A percentile compares a stretch with the other conserved stretches of the same genome.
phyloP scores from a whole-genome alignment of 148 eudicot genomes.

The Gaultheria prostrata region DNA sequence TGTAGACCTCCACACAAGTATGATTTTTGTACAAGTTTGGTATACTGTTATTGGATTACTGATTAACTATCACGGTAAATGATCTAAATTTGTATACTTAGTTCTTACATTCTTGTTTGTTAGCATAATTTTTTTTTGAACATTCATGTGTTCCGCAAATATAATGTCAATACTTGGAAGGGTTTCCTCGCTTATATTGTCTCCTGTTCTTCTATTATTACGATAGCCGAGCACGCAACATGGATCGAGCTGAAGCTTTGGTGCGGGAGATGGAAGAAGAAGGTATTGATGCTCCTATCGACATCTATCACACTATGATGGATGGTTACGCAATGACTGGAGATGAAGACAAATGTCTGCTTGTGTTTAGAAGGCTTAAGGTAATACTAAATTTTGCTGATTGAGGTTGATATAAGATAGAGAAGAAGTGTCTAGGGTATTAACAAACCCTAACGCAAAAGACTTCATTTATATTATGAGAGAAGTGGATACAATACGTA shows the following conservation, averaged over 20 bases:
- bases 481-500: too few relatives aligned
- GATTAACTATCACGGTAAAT: neutral
- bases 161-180: neutral
- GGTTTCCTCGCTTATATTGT: neutral
- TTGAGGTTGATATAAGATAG: too few relatives aligned
- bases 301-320: conserved; percentile 97
- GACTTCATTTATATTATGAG: too few relatives aligned
- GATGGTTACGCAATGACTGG: conserved; percentile 93
- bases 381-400: conserved; percentile 33
- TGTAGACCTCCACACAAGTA: neutral
- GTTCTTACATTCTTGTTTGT: neutral
- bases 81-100: neutral
- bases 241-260: conserved; percentile 87
- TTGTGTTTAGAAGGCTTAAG: conserved; percentile 84
- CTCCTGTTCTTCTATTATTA: conserved; percentile 11
- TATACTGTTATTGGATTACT: neutral
- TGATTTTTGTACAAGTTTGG: neutral
- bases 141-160: neutral
- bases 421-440: too few relatives aligned
- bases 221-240: conserved; percentile 61
- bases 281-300: conserved; percentile 94
- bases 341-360: conserved; percentile 80
- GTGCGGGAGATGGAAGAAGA: conserved; percentile 99
- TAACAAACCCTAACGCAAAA: too few relatives aligned
- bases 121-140: neutral